Evolutionary conservation across 1,284 basidiomycete species (phyloP), one percentile per base, ranked within the genome.

Genomic region (Tilletia setariae): DNA sequence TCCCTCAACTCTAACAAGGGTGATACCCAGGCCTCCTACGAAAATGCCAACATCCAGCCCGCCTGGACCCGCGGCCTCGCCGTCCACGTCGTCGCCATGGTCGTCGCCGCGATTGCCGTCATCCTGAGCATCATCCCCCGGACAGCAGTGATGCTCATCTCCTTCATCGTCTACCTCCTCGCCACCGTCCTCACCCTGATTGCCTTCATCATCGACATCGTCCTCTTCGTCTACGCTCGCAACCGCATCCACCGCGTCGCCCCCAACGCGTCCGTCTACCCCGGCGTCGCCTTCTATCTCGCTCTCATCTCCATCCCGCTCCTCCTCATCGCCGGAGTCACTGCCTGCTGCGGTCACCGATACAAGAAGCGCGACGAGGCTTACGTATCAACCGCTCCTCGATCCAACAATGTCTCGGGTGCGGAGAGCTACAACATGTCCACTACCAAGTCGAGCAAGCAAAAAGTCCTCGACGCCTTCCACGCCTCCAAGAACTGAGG

Each of bases 31-130:
- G 70, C 72, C 13, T 8, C 64, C 13, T 61, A 64, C 8, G 42
- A 16, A 8, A 56, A 68, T 30, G 64, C 71, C 32, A 66, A 63
- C 25, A 75, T 75, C 56, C 70, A 68, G 1, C 32, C 64, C 8
- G 49, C 25, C 35, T 75, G 74, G 74, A 75, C 74, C 1, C 46
- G 72, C 15, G 72, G 74, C 2, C 47, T 75, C 2, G 74, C 72
- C 2, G 69, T 75, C 2, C 74, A 75, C 40, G 72, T 75, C 6
- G 74, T 73, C 0, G 70, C 74, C 1, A 73, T 75, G 32, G 70
- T 72, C 4, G 64, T 56, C 0, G 66, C 74, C 1, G 40, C 71
- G 15, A 46, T 67, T 2, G 74, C 67, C 0, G 30, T 73, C 30
- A 67, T 73, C 1, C 64, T 73, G 15, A 71, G 66, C 6, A 65